phyloP scores from a whole-genome alignment of 352 stramenopile species.

The Globisporangium uncinulatum region DNA sequence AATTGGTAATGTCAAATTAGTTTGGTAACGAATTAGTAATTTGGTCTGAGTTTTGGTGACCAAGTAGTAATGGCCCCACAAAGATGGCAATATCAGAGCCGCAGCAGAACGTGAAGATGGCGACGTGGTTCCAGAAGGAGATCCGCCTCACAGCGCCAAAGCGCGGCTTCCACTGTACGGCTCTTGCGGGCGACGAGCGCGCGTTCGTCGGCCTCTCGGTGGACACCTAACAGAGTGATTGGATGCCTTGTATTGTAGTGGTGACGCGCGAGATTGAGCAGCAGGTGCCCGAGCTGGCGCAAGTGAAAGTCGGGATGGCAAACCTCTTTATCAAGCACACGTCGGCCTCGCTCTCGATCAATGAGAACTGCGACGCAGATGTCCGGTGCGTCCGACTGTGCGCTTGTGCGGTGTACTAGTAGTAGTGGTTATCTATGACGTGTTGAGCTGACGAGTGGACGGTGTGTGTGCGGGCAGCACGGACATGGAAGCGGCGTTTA shows the following conservation, averaged over 20 bases:
- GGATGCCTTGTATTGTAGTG: conserved; percentile 27
- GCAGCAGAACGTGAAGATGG: conserved; percentile 17
- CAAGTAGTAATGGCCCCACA: too few species aligned
- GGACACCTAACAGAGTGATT: neutral
- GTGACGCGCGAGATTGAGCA: conserved; percentile 70
- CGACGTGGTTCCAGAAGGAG: conserved; percentile 86
- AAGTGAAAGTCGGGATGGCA: conserved; percentile 91
- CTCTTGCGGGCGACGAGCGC: neutral
- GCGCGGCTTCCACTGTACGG: conserved; percentile 76
- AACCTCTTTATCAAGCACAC: conserved; percentile 97
- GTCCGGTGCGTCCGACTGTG: conserved; percentile 50
- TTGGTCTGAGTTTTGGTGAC: too few species aligned
- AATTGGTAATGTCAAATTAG: too few species aligned
- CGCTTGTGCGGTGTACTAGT: neutral
- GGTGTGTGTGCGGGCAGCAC: conserved; percentile 28
- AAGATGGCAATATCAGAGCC: too few species aligned
- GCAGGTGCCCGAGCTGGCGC: conserved; percentile 55
- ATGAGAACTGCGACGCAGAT: conserved; percentile 95
- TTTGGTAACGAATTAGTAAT: too few species aligned
- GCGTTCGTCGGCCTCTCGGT: neutral
- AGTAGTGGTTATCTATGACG: neutral
- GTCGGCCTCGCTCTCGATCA: conserved; percentile 93
- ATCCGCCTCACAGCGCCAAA: conserved; percentile 72
- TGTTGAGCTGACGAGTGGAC: neutral
- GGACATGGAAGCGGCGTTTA: conserved; percentile 94